Evolutionary conservation across 2,329 filamentous ascomycete genomes (phyloP), one percentile per base, ranked within the genome.

Genomic region (Microdochium nivale): DNA sequence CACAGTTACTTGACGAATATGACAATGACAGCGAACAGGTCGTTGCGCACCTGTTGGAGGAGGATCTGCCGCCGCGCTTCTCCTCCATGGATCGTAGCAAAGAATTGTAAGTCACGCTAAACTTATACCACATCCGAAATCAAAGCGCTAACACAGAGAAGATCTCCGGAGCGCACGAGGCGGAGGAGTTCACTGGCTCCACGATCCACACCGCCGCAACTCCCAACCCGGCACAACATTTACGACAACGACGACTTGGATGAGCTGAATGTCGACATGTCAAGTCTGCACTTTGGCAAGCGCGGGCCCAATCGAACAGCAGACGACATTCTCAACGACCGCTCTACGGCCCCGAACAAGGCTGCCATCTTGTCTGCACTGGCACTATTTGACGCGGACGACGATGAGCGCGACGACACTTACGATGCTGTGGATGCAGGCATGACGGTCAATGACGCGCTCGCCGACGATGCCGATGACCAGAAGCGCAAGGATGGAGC

Each of bases 331-430:
- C 78, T 92, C 8, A 72, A 78, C 48, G 84, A 90, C 62, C 79
- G 79, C 49, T 77, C 79, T 21, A 72, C 71, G 1, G 82, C 84
- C 3, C 81, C 86, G 1, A 84, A 84, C 60, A 96, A 95, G 70
- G 88, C 90, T 0, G 86, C 90, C 11, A 96, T 96, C 59, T 72
- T 96, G 24, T 88, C 91, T 2, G 92, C 92, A 0, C 80, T 97
- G 2, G 89, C 90, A 16, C 80, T 86, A 1, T 96, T 97, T 59
- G 91, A 97, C 69, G 86, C 86, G 0, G 92, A 97, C 60, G 94
- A 97, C 58, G 94, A 99, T 65, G 94, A 99, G 70, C 82, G 90
- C 33, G 94, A 99, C 66, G 94, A 99, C 66, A 97, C 92, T 0
- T 99, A 99, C 64, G 94, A 99, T 61, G 83, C 86, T 1, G 89